Conservation (phyloP, 805 yeast genomes). For the Myxozyma neotropica region DNA sequence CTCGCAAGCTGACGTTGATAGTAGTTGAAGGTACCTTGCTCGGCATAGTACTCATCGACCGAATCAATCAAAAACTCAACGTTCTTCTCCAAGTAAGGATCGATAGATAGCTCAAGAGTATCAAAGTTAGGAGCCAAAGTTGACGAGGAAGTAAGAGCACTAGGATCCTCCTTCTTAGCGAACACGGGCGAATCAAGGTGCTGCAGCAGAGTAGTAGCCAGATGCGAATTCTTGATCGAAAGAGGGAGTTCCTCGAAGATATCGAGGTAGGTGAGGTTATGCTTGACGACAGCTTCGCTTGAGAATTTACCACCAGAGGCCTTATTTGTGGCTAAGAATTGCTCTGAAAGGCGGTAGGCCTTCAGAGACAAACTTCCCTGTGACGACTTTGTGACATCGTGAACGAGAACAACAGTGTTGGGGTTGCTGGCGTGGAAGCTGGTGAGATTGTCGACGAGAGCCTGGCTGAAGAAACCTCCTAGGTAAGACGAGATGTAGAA, state of each 20-base stretch:
- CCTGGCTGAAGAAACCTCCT: slow-evolving; percentile 66
- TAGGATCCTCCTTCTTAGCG: slow-evolving; percentile 24
- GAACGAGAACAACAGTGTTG: slow-evolving; percentile 54
- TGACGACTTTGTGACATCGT: slow-evolving; percentile 60
- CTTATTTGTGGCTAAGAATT: slow-evolving; percentile 56
- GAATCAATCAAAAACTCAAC: slow-evolving; percentile 68
- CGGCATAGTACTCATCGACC: slow-evolving; percentile 74
- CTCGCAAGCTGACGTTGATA: slow-evolving; percentile 75
- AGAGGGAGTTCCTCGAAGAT: slow-evolving; percentile 74
- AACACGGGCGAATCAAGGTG: slow-evolving; percentile 30
- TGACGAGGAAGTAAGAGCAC: slow-evolving; percentile 20
- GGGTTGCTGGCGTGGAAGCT: slow-evolving; percentile 62
- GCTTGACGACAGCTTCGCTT: slow-evolving; percentile 61
- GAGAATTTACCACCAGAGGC: slow-evolving; percentile 60
- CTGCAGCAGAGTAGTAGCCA: slow-evolving; percentile 59
- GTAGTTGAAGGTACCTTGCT: slow-evolving; percentile 77
- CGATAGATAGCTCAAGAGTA: slow-evolving; percentile 48
- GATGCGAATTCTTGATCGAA: slow-evolving; percentile 64
- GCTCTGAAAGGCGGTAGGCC: slow-evolving; percentile 67
- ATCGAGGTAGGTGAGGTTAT: slow-evolving; percentile 63
- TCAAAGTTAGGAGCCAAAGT: slow-evolving; percentile 41
- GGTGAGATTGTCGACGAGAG: slow-evolving; percentile 67
- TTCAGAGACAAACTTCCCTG: slow-evolving; percentile 64
- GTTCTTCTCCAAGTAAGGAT: slow-evolving; percentile 47
- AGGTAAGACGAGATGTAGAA: slow-evolving; percentile 75